These are phyloP conservation scores for Agroathelia rolfsii DNA, from an alignment of 1,284 basidiomycete species.

Conservation along the genomic window DNA sequence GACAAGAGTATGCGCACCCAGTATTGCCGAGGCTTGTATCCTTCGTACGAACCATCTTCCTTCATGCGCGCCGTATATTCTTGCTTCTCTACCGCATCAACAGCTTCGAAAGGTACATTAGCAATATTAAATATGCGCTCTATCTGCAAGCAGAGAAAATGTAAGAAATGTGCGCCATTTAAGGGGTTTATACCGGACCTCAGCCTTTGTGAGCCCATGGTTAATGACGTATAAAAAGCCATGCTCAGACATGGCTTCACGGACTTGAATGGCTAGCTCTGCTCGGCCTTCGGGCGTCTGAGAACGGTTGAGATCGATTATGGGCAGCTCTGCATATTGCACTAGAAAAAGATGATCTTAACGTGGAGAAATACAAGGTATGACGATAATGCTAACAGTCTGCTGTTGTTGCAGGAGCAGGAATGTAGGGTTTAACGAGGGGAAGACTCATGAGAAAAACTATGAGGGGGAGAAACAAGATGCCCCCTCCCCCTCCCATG, in stretches of 20 bases:
- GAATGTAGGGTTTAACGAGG: no score
- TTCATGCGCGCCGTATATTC: slow-evolving; percentile 27
- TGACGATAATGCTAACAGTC: no score
- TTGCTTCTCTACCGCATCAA: slow-evolving; percentile 28
- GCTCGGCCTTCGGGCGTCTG: slow-evolving; percentile 26
- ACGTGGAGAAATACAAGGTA: no score
- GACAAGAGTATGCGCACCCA: slow-evolving; percentile 25
- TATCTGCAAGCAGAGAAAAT: no score
- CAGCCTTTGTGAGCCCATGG: slow-evolving; percentile 21
- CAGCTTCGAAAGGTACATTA: slow-evolving; percentile 27
- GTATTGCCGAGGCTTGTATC: slow-evolving; percentile 25
- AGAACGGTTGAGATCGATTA: slow-evolving; percentile 31
- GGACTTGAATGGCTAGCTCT: slow-evolving; percentile 26
- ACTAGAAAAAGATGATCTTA: no score
- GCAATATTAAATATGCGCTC: slow-evolving; percentile 27
- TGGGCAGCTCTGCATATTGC: slow-evolving; percentile 33
- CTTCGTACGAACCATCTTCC: slow-evolving; percentile 24
- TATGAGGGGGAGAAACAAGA: no score
- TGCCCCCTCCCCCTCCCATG: no score
- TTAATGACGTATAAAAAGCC: slow-evolving; percentile 31
- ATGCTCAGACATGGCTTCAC: slow-evolving; percentile 31
- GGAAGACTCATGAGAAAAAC: no score
- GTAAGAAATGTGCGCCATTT: no score
- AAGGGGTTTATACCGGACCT: slow-evolving; percentile 13
- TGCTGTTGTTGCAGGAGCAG: slow-evolving; percentile 24